Conservation (phyloP, 768 basidiomycete genomes). For the Mycena vitilis region DNA sequence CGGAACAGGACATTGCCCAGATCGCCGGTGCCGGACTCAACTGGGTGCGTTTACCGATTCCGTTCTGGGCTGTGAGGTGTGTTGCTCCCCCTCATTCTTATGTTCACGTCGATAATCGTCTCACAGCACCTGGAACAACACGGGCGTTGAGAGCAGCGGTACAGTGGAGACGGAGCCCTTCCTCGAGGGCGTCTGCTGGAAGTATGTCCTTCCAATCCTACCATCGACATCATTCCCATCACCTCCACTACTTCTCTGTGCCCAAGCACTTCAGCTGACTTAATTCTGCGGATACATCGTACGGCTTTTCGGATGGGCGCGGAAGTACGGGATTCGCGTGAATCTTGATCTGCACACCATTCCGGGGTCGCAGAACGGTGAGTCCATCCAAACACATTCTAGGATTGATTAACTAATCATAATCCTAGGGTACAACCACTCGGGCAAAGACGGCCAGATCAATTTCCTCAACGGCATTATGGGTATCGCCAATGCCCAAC, state of each 20-base stretch:
- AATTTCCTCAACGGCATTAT: constrained; percentile 7
- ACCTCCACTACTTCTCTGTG: too few species aligned
- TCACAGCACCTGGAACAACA: constrained; percentile 60
- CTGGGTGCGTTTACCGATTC: constrained; percentile 86
- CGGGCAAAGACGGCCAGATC: constrained; percentile 3
- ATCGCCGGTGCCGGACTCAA: constrained; percentile 92
- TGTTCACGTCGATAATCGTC: neutral
- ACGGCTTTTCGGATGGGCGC: constrained; percentile 71
- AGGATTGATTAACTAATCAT: neutral
- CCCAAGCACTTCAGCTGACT: constrained; percentile 47
- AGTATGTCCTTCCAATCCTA: constrained; percentile 51
- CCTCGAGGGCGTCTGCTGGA: constrained; percentile 80
- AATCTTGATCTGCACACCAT: constrained; percentile 72
- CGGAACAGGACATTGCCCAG: constrained; percentile 89
- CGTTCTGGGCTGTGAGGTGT: constrained; percentile 86
- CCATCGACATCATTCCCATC: neutral
- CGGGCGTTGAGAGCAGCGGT: neutral
- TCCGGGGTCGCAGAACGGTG: constrained; percentile 70
- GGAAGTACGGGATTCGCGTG: constrained; percentile 78
- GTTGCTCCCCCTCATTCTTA: neutral
- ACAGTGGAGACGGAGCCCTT: constrained; percentile 65
- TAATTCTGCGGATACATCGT: constrained; percentile 57
- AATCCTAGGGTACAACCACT: neutral
- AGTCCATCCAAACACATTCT: too few species aligned
- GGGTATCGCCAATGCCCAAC: constrained; percentile 8